Conservation (phyloP, 176 grass and related monocot species). For the Oryza rufipogon region DNA sequence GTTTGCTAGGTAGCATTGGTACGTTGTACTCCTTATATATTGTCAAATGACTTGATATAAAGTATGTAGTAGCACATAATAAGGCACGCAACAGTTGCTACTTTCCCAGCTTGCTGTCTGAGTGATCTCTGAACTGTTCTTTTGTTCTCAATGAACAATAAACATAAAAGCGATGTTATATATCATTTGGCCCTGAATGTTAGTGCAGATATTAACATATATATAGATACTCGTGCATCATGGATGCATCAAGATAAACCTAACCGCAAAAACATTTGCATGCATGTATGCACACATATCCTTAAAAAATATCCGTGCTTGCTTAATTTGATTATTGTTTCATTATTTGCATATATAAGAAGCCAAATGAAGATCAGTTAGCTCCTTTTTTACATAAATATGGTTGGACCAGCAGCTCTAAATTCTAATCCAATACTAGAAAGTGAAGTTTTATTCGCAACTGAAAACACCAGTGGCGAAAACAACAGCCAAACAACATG, state of each 20-base stretch:
- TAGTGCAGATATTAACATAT: too few species aligned
- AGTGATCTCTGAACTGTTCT: neutral
- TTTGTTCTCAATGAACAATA: neutral
- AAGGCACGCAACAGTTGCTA: neutral
- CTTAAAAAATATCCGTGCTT: neutral
- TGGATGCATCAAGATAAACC: neutral
- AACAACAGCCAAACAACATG: slow-evolving; percentile 38
- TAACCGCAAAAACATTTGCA: neutral
- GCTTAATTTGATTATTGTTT: neutral
- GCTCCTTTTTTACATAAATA: neutral
- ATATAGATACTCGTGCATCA: neutral
- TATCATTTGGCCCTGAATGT: neutral
- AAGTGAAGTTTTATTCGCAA: slow-evolving; percentile 28
- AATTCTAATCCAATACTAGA: slow-evolving; percentile 8
- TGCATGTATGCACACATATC: neutral
- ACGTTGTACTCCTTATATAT: neutral
- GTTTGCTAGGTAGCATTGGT: neutral
- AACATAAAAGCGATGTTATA: neutral
- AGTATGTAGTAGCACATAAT: slow-evolving; percentile 1
- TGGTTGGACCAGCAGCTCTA: neutral
- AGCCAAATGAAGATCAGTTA: slow-evolving; percentile 14
- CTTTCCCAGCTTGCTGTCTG: neutral
- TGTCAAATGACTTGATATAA: neutral
- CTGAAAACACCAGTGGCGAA: slow-evolving; percentile 34
- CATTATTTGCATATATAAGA: neutral